Percentiles rank a stretch among this genome's conserved stretches.
Evolutionary conservation across 805 yeast species (phyloP).

Genomic region (Saccharomyces cerevisiae): DNA sequence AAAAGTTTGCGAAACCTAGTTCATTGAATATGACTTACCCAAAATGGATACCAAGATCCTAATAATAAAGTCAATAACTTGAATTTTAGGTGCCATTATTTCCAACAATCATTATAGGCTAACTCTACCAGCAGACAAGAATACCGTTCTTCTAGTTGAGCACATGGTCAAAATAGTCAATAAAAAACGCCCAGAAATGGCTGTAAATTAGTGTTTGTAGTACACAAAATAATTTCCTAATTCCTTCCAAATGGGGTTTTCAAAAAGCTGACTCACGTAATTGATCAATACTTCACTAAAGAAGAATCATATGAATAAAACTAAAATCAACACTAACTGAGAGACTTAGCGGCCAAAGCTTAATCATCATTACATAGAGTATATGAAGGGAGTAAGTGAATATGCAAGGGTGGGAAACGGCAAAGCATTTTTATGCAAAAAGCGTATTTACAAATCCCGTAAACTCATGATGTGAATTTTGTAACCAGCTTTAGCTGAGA

Average conservation of each 20-base stretch:
- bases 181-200: background rate
- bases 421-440: background rate
- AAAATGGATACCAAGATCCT: constrained; percentile 5
- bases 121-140: constrained; percentile 5
- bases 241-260: constrained; percentile 3
- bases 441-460: no score
- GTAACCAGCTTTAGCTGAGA: no score
- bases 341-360: constrained; percentile 9
- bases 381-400: background rate
- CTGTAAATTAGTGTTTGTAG: constrained; percentile 2
- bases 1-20: no score
- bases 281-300: constrained; percentile 6
- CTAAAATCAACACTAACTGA: constrained; percentile 8
- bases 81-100: background rate
- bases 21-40: constrained; percentile 5
- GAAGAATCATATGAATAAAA: constrained; percentile 6
- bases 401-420: background rate
- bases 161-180: background rate
- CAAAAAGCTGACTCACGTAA: constrained; percentile 7
- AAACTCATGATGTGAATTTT: no score
- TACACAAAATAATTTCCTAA: constrained; percentile 6
- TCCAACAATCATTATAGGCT: constrained; percentile 8
- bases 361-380: constrained; percentile 10
- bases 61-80: constrained; percentile 5
- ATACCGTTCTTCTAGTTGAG: background rate